These are phyloP conservation scores for Orbilia oligospora DNA, from an alignment of 2,329 filamentous ascomycete genomes.

Conservation along the genomic window DNA sequence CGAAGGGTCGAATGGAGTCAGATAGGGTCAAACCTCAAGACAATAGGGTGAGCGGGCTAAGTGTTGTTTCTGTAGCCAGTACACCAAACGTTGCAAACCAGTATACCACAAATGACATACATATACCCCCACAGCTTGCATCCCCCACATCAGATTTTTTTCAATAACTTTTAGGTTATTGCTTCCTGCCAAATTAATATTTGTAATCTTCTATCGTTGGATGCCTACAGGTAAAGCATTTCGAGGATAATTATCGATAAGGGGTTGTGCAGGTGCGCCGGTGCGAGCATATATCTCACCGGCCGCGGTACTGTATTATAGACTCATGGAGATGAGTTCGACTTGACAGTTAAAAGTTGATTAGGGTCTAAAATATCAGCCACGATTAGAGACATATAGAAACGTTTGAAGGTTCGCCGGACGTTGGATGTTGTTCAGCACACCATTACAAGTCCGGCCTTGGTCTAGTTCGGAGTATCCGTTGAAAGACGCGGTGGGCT, in stretches of 20 bases:
- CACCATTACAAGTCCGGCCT: background rate
- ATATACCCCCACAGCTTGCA: background rate
- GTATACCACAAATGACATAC: background rate
- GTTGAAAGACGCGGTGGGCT: conserved; percentile 31
- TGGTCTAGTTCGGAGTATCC: conserved; percentile 2
- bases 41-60: background rate
- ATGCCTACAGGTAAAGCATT: background rate
- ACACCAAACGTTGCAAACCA: too few relatives aligned
- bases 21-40: background rate
- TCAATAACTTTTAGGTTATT: conserved; percentile 18
- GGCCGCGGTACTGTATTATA: too few relatives aligned
- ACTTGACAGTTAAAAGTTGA: background rate
- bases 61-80: background rate
- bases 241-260: too few relatives aligned
- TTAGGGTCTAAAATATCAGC: background rate
- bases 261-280: background rate
- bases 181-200: conserved; percentile 2
- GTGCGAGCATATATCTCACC: background rate
- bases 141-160: conserved; percentile 5
- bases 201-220: background rate
- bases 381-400: background rate
- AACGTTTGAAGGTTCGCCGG: background rate
- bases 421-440: background rate
- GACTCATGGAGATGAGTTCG: too few relatives aligned
- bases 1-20: background rate